These are phyloP conservation scores for Fennellomyces sp. DNA, from an alignment of 371 early-diverging fungal species.

Conservation along the genomic window DNA sequence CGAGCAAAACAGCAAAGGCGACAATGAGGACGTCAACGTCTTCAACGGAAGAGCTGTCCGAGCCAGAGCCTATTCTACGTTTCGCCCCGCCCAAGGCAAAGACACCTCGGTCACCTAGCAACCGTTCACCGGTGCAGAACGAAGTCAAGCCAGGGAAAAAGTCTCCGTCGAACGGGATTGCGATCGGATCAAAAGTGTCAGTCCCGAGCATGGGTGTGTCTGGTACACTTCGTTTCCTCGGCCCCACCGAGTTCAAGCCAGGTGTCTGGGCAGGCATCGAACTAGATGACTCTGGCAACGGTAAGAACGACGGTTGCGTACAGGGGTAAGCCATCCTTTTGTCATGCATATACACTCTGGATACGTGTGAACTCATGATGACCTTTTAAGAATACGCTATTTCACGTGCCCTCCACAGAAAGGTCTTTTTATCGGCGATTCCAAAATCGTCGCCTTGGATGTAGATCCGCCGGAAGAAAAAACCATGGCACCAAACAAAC, in stretches of 20 bases:
- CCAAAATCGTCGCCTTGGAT: conserved; percentile 9
- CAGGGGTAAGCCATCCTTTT: conserved; percentile 60
- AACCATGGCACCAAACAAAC: neutral
- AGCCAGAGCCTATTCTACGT: conserved; percentile 11
- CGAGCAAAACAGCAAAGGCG: conserved; percentile 1
- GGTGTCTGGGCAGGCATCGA: conserved; percentile 86
- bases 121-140: conserved; percentile 7
- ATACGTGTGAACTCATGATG: neutral
- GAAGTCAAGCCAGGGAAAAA: neutral
- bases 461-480: conserved; percentile 4
- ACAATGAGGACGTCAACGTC: conserved; percentile 12
- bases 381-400: conserved; percentile 44
- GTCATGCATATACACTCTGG: neutral
- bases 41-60: conserved; percentile 15
- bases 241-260: conserved; percentile 64
- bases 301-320: conserved; percentile 82
- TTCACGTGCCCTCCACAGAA: conserved; percentile 70
- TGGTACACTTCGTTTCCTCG: conserved; percentile 70
- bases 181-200: conserved; percentile 55
- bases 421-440: conserved; percentile 67
- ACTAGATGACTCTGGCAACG: conserved; percentile 69
- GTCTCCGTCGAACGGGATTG: neutral
- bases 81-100: conserved; percentile 4
- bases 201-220: conserved; percentile 57
- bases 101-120: conserved; percentile 11